phyloP scores from a whole-genome alignment of 2,329 filamentous ascomycete genomes.

The Claviceps sorghi region DNA sequence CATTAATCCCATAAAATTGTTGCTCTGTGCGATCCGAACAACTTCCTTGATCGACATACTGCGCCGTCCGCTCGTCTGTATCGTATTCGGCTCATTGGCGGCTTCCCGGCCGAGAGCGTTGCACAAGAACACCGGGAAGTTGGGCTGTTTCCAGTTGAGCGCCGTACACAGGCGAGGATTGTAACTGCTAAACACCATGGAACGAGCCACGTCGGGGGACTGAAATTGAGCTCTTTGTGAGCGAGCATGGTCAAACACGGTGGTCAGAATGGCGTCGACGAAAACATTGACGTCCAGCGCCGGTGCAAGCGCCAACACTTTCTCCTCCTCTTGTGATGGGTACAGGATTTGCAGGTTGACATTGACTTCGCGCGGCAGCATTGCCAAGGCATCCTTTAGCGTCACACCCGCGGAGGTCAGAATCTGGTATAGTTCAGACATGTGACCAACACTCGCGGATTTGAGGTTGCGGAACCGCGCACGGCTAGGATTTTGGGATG shows the following conservation, averaged over 20 bases:
- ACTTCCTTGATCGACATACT: constrained; percentile 88
- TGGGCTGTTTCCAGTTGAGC: constrained; percentile 98
- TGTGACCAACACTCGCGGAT: constrained; percentile 33
- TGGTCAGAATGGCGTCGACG: constrained; percentile 66
- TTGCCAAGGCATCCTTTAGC: constrained; percentile 58
- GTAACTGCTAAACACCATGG: constrained; percentile 87
- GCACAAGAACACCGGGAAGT: constrained; percentile 90
- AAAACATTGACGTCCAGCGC: constrained; percentile 73
- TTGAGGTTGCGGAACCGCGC: constrained; percentile 28
- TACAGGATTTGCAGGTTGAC: constrained; percentile 88
- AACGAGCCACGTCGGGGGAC: constrained; percentile 59
- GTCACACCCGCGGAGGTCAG: constrained; percentile 66
- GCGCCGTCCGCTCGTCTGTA: constrained; percentile 48
- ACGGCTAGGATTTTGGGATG: constrained; percentile 26
- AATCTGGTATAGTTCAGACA: constrained; percentile 55
- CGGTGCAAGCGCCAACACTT: constrained; percentile 52
- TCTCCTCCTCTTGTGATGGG: constrained; percentile 62
- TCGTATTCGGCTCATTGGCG: constrained; percentile 22
- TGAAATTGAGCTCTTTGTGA: constrained; percentile 46
- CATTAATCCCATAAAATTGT: constrained; percentile 96
- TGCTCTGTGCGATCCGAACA: constrained; percentile 80
- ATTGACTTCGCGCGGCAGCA: constrained; percentile 67
- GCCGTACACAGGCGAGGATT: constrained; percentile 83
- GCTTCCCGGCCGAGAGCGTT: constrained; percentile 69
- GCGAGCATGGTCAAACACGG: constrained; percentile 85